Evolutionary conservation across 371 early-diverging fungal species (phyloP).

Genomic region (Mortierella sp.): DNA sequence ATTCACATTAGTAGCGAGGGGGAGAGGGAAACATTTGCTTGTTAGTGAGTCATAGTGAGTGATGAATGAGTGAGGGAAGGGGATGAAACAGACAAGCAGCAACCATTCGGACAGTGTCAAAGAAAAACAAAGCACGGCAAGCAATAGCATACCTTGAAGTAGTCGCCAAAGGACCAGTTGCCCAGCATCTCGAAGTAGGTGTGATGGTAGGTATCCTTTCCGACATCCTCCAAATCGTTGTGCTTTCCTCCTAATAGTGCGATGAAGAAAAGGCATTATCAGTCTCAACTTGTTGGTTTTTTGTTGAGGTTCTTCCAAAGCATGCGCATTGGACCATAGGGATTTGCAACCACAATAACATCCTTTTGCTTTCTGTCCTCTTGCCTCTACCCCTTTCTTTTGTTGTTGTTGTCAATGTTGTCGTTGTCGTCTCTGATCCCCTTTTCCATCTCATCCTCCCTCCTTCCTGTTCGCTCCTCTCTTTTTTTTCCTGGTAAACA

Average conservation of each 20-base stretch:
- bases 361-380: neutral
- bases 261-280: neutral
- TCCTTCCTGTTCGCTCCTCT: neutral
- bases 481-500: neutral
- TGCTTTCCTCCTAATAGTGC: slow-evolving; percentile 96
- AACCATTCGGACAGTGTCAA: neutral
- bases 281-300: neutral
- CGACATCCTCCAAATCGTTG: slow-evolving; percentile 99
- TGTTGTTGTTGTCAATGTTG: neutral
- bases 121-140: neutral
- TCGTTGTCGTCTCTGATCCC: neutral
- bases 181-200: slow-evolving; percentile 99
- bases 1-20: slow-evolving; percentile 6
- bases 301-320: neutral
- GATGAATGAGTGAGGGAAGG: neutral
- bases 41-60: neutral
- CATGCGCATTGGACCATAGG: neutral
- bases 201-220: slow-evolving; percentile 99
- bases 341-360: neutral
- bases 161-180: slow-evolving; percentile 99
- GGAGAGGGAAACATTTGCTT: neutral
- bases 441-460: too few relatives aligned
- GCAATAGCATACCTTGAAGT: slow-evolving; percentile 88
- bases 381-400: neutral
- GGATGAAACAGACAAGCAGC: neutral